Percentiles rank a stretch among this genome's conserved stretches.
Evolutionary conservation across 371 early-diverging fungal genomes (phyloP).

Genomic region (Mortierella sp.): DNA sequence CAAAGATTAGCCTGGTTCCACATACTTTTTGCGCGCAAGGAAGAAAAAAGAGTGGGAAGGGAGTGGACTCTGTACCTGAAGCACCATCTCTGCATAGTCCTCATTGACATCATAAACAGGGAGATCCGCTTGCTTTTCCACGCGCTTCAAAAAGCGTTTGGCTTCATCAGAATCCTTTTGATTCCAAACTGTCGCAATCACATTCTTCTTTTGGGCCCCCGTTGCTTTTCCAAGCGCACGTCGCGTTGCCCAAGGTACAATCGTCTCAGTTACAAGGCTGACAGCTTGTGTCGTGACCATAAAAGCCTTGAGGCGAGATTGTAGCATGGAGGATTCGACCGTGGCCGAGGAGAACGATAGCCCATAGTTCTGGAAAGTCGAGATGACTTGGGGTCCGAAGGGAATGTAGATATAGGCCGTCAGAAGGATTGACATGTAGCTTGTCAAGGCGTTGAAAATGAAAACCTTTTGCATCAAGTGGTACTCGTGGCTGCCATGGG

Average conservation of each 20-base stretch:
- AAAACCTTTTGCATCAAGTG: conserved; percentile 86
- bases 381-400: conserved; percentile 50
- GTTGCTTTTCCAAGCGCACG: conserved; percentile 57
- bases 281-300: conserved; percentile 86
- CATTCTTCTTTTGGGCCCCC: conserved; percentile 42
- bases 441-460: conserved; percentile 82
- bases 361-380: conserved; percentile 42
- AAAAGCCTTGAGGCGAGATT: conserved; percentile 78
- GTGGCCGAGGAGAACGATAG: conserved; percentile 47
- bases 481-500: conserved; percentile 75
- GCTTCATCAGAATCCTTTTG: conserved; percentile 55
- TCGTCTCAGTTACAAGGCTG: conserved; percentile 78
- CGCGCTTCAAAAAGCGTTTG: conserved; percentile 59
- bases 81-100: conserved; percentile 93
- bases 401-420: conserved; percentile 92
- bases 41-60: background rate
- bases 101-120: conserved; percentile 84
- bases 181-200: conserved; percentile 15
- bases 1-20: background rate
- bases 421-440: conserved; percentile 84
- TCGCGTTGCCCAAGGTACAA: conserved; percentile 73
- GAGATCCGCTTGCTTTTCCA: conserved; percentile 64
- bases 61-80: conserved; percentile 67
- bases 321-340: conserved; percentile 71
- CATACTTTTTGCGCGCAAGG: too few relatives aligned